phyloP scores from a whole-genome alignment of 1,284 basidiomycete species.

The Austroboletus niveus region DNA sequence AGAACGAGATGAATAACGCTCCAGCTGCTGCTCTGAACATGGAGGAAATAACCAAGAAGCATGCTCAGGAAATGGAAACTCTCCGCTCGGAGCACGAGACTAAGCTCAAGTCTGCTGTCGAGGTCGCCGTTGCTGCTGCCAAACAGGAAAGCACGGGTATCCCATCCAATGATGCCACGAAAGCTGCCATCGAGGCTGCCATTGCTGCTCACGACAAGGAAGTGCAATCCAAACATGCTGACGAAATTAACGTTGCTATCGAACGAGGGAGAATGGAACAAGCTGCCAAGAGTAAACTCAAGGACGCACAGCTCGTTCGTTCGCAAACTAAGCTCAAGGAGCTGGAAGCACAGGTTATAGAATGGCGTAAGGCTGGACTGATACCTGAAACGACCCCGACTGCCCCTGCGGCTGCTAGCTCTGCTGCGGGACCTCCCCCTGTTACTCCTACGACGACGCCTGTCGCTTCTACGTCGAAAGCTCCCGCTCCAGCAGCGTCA shows the following conservation, averaged over 20 bases:
- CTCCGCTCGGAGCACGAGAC: slow-evolving; percentile 55
- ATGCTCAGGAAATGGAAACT: slow-evolving; percentile 56
- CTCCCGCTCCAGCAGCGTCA: background rate
- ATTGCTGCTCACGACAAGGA: slow-evolving; percentile 49
- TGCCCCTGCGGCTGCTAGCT: slow-evolving; percentile 17
- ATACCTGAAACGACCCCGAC: slow-evolving; percentile 31
- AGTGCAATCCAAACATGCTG: slow-evolving; percentile 44
- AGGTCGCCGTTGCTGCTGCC: slow-evolving; percentile 46
- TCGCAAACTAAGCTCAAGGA: slow-evolving; percentile 62
- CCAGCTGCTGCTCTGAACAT: slow-evolving; percentile 22
- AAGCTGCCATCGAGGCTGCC: slow-evolving; percentile 49
- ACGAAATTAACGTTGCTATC: slow-evolving; percentile 60
- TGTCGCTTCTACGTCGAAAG: slow-evolving; percentile 21
- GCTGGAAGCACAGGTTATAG: slow-evolving; percentile 58
- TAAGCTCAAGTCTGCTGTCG: slow-evolving; percentile 53
- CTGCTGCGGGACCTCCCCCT: slow-evolving; percentile 17
- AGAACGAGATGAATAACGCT: slow-evolving; percentile 38
- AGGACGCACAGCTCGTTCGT: slow-evolving; percentile 62
- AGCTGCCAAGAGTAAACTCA: slow-evolving; percentile 58
- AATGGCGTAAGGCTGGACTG: slow-evolving; percentile 51
- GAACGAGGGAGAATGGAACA: slow-evolving; percentile 66
- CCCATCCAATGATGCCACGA: slow-evolving; percentile 31
- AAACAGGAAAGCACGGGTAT: slow-evolving; percentile 34
- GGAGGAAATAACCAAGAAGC: slow-evolving; percentile 47
- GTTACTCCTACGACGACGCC: slow-evolving; percentile 25